phyloP scores from a whole-genome alignment of 2,329 filamentous ascomycete species.

The Drechslera avenae region DNA sequence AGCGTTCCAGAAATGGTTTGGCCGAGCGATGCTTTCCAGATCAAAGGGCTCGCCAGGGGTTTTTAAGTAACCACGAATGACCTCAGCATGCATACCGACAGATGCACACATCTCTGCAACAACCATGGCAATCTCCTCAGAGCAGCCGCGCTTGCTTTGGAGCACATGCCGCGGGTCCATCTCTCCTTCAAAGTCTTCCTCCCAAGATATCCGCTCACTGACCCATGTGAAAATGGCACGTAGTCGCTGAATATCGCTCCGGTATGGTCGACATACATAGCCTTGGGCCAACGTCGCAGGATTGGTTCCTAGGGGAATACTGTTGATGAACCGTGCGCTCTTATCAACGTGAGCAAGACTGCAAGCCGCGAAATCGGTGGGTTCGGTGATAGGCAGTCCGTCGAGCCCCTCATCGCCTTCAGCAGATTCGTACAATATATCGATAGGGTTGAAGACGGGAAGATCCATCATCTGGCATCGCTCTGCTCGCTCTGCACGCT shows the following conservation, averaged over 20 bases:
- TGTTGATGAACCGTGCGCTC: slow-evolving; percentile 87
- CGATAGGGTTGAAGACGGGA: slow-evolving; percentile 84
- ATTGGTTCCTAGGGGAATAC: slow-evolving; percentile 79
- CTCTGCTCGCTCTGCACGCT: slow-evolving; percentile 81
- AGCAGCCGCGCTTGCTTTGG: slow-evolving; percentile 79
- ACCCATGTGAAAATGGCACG: slow-evolving; percentile 98
- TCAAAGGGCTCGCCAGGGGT: slow-evolving; percentile 77
- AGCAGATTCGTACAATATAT: slow-evolving; percentile 81
- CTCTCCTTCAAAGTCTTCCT: slow-evolving; percentile 88
- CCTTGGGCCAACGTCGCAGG: slow-evolving; percentile 83
- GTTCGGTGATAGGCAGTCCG: slow-evolving; percentile 79
- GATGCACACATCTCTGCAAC: slow-evolving; percentile 93
- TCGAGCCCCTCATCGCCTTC: slow-evolving; percentile 91
- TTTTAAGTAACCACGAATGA: slow-evolving; percentile 90
- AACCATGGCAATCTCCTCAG: slow-evolving; percentile 85
- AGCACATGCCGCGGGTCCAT: slow-evolving; percentile 84
- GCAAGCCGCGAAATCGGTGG: slow-evolving; percentile 78
- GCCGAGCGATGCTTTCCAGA: slow-evolving; percentile 77
- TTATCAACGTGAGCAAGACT: slow-evolving; percentile 93
- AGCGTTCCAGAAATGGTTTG: slow-evolving; percentile 98
- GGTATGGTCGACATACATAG: slow-evolving; percentile 91
- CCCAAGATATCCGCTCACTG: slow-evolving; percentile 92
- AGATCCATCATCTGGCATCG: slow-evolving; percentile 95
- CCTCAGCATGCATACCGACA: slow-evolving; percentile 84
- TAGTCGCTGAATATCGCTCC: slow-evolving; percentile 89